Percentiles rank a stretch among this genome's conserved stretches.
phyloP scores from a whole-genome alignment of 805 yeast species.

The Zygosaccharomyces pseudorouxii region DNA sequence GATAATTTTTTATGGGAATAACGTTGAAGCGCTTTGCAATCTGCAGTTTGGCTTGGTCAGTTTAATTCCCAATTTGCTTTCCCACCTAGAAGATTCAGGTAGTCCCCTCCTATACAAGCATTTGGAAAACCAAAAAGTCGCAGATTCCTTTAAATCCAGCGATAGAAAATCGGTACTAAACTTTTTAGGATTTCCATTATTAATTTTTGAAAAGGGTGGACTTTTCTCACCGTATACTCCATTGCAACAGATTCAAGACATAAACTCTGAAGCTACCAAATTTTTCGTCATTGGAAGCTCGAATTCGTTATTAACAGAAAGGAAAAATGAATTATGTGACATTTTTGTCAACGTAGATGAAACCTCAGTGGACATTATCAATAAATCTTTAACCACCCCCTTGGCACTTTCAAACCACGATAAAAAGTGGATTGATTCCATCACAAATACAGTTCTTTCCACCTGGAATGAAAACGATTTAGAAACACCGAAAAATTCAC shows the following conservation, averaged over 20 bases:
- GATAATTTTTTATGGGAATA: slow-evolving; percentile 70
- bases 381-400: slow-evolving; percentile 38
- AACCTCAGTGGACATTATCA: slow-evolving; percentile 43
- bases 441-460: slow-evolving; percentile 46
- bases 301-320: slow-evolving; percentile 71
- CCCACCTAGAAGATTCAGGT: slow-evolving; percentile 70
- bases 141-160: slow-evolving; percentile 67
- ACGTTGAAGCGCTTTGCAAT: slow-evolving; percentile 75
- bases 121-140: slow-evolving; percentile 47
- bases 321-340: slow-evolving; percentile 59
- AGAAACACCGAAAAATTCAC: slow-evolving; percentile 40
- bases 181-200: slow-evolving; percentile 85
- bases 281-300: slow-evolving; percentile 83
- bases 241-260: slow-evolving; percentile 78
- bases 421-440: slow-evolving; percentile 64
- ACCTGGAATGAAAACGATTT: slow-evolving; percentile 41
- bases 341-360: slow-evolving; percentile 65
- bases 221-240: slow-evolving; percentile 93
- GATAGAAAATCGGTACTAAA: slow-evolving; percentile 71
- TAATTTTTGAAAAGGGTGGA: slow-evolving; percentile 78
- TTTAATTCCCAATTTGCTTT: slow-evolving; percentile 73
- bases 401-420: slow-evolving; percentile 56
- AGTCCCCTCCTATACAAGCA: slow-evolving; percentile 64
- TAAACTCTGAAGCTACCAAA: slow-evolving; percentile 50
- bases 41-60: slow-evolving; percentile 81